phyloP scores from a whole-genome alignment of 2,329 filamentous ascomycete genomes.

The Phoma sp. region DNA sequence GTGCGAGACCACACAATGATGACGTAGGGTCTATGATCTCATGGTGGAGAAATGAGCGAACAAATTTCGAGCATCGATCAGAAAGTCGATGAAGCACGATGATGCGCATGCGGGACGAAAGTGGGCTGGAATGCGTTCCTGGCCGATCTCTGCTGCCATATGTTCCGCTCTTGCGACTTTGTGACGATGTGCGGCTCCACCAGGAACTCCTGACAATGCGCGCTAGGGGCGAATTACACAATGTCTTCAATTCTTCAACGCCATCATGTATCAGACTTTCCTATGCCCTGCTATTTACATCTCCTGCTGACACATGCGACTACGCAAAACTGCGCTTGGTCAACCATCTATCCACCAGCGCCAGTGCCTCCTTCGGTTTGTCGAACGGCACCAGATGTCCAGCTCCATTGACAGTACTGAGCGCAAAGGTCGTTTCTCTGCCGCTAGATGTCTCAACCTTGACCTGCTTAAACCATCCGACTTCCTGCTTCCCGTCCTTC shows the following conservation, averaged over 20 bases:
- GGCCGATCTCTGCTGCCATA: constrained; percentile 9
- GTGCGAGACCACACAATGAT: constrained; percentile 19
- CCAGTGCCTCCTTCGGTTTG: constrained; percentile 42
- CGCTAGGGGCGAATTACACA: constrained; percentile 15
- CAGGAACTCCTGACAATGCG: neutral
- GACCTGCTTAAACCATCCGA: constrained; percentile 48
- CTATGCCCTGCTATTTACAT: neutral
- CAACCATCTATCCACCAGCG: constrained; percentile 41
- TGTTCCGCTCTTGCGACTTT: constrained; percentile 11
- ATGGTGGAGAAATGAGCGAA: constrained; percentile 31
- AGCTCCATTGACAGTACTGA: constrained; percentile 49
- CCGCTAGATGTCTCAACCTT: constrained; percentile 37
- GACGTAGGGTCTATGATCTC: constrained; percentile 35
- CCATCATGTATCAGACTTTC: neutral
- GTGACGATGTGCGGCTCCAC: constrained; percentile 14
- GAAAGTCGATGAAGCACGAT: constrained; percentile 16
- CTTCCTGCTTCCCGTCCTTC: constrained; percentile 32
- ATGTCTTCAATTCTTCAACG: neutral
- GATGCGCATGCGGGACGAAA: constrained; percentile 17
- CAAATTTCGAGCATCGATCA: constrained; percentile 25
- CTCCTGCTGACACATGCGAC: constrained; percentile 12
- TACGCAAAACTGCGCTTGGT: constrained; percentile 39
- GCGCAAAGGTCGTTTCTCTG: constrained; percentile 43
- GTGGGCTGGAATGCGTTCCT: constrained; percentile 15
- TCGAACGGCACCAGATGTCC: constrained; percentile 54